These are phyloP conservation scores for Heterobasidion occidentale DNA, from an alignment of 1,284 basidiomycete species.

Conservation along the genomic window DNA sequence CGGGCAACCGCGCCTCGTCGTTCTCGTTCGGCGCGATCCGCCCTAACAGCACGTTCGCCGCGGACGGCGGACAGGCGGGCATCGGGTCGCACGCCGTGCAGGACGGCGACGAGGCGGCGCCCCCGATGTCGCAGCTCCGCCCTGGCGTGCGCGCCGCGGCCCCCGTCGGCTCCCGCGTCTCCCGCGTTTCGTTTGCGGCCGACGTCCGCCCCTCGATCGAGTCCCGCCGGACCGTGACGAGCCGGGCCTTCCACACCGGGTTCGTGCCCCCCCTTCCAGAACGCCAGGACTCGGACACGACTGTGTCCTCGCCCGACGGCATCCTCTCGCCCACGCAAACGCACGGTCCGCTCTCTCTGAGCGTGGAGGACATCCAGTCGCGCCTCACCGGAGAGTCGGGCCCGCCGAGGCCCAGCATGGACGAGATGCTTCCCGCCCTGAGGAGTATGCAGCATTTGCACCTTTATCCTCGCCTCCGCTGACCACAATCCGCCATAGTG, in stretches of 20 bases:
- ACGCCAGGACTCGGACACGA: slow-evolving; percentile 29
- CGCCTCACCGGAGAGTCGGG: slow-evolving; percentile 22
- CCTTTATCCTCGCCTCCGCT: slow-evolving; percentile 4
- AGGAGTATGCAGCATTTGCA: slow-evolving; percentile 28
- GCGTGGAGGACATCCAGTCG: slow-evolving; percentile 54
- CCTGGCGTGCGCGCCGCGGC: slow-evolving; percentile 32
- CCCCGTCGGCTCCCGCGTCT: slow-evolving; percentile 30
- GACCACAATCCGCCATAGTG: not conserved
- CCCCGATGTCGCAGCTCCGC: slow-evolving; percentile 45
- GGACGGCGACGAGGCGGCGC: slow-evolving; percentile 16
- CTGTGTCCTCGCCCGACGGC: slow-evolving; percentile 21
- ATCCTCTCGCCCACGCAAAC: slow-evolving; percentile 61
- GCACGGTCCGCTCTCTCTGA: slow-evolving; percentile 56
- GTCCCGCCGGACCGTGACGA: slow-evolving; percentile 38
- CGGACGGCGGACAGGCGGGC: slow-evolving; percentile 37
- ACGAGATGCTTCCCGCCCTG: slow-evolving; percentile 57
- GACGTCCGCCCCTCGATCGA: slow-evolving; percentile 57
- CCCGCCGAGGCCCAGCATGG: slow-evolving; percentile 27
- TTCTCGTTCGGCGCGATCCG: slow-evolving; percentile 53
- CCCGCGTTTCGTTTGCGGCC: slow-evolving; percentile 65
- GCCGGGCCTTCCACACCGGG: slow-evolving; percentile 50
- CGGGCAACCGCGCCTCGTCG: slow-evolving; percentile 33
- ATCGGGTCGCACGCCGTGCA: slow-evolving; percentile 30
- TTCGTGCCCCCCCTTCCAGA: slow-evolving; percentile 47
- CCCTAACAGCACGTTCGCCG: slow-evolving; percentile 37